A percentile compares a stretch with the other conserved stretches of the same genome.
These are phyloP conservation scores for Cicer cuneatum DNA, from an alignment of 306 rosid species.

Conservation along the genomic window DNA sequence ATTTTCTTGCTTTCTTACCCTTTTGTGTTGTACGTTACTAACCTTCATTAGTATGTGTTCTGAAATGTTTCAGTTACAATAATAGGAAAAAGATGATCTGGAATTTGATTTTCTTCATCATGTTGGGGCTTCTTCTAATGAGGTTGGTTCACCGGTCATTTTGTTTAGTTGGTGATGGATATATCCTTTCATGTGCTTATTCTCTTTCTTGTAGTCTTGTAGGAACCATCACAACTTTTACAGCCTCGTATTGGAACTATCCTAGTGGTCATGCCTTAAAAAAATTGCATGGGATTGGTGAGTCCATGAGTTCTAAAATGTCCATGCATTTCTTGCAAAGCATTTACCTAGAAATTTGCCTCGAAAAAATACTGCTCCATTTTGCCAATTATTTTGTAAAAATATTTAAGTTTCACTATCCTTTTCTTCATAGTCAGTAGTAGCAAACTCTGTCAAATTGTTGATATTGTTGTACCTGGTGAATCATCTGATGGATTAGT, in stretches of 20 bases:
- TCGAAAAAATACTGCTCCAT: slow-evolving; percentile 15
- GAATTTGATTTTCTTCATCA: slow-evolving; percentile 68
- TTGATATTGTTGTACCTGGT: neutral
- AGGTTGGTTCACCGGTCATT: slow-evolving; percentile 61
- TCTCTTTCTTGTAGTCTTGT: slow-evolving; percentile 77
- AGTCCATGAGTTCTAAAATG: slow-evolving; percentile 38
- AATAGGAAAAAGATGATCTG: slow-evolving; percentile 78
- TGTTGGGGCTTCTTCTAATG: slow-evolving; percentile 70
- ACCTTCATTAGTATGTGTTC: slow-evolving; percentile 28
- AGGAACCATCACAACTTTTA: slow-evolving; percentile 72
- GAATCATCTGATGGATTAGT: slow-evolving; percentile 9
- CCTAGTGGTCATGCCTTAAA: slow-evolving; percentile 90
- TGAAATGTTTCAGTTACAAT: slow-evolving; percentile 77
- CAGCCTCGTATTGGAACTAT: slow-evolving; percentile 88
- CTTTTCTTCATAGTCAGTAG: slow-evolving; percentile 11
- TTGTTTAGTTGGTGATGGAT: slow-evolving; percentile 35
- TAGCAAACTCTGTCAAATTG: slow-evolving; percentile 8
- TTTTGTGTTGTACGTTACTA: slow-evolving; percentile 24
- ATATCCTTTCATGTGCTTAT: slow-evolving; percentile 38
- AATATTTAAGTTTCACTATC: neutral
- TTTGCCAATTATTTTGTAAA: slow-evolving; percentile 27
- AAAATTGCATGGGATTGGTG: slow-evolving; percentile 71
- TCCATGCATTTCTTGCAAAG: slow-evolving; percentile 28
- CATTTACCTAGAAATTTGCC: slow-evolving; percentile 14
- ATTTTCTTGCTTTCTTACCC: slow-evolving; percentile 8